Evolutionary conservation across 225 moss, liverwort and hornwort species (phyloP).

Genomic region (Asterella californica): DNA sequence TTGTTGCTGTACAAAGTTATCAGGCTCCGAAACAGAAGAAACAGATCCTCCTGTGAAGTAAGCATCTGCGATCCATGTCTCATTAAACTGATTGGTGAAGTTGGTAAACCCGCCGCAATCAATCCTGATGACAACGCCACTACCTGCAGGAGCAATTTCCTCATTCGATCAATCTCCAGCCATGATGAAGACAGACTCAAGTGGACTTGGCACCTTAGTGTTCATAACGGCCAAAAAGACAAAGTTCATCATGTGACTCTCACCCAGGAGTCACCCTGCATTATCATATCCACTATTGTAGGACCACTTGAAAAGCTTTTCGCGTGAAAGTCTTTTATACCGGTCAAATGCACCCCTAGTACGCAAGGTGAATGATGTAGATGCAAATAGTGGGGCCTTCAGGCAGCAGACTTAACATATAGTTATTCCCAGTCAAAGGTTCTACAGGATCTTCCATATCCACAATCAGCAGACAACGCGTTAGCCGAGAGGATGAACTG

Average conservation of each 20-base stretch:
- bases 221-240: background rate
- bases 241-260: background rate
- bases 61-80: constrained; percentile 74
- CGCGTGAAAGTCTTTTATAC: too few relatives aligned
- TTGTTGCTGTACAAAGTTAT: constrained; percentile 49
- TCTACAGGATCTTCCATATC: background rate
- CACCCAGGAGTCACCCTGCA: background rate
- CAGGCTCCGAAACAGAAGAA: constrained; percentile 45
- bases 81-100: constrained; percentile 58
- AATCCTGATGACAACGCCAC: constrained; percentile 47
- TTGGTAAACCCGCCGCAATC: constrained; percentile 76
- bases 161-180: background rate
- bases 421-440: too few relatives aligned
- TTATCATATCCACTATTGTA: background rate
- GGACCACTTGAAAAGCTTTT: background rate
- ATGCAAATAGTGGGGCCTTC: too few relatives aligned
- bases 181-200: background rate
- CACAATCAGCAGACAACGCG: background rate
- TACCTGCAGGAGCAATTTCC: constrained; percentile 33
- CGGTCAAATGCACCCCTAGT: too few relatives aligned
- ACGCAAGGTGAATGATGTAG: too few relatives aligned
- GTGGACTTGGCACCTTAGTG: too few relatives aligned
- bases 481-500: background rate
- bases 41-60: constrained; percentile 67
- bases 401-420: too few relatives aligned